A percentile compares a stretch with the other conserved stretches of the same genome.
phyloP scores from a whole-genome alignment of 176 grass and related monocot genomes.

The Chrysopogon serrulatus region DNA sequence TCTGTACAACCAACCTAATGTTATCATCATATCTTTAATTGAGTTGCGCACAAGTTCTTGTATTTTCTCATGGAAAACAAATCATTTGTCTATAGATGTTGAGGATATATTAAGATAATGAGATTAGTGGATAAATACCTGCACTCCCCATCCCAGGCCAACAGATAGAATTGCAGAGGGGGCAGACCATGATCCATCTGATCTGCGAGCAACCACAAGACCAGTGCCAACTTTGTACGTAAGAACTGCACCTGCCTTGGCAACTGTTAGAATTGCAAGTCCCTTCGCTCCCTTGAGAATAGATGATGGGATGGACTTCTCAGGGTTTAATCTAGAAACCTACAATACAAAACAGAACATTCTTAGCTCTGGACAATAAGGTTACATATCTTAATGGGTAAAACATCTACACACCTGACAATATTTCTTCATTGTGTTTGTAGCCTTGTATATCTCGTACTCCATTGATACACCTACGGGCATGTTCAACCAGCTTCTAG shows the following conservation, averaged over 20 bases:
- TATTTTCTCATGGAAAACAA: not conserved
- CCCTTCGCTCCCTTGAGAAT: constrained; percentile 90
- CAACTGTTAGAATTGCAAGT: constrained; percentile 85
- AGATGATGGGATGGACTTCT: constrained; percentile 81
- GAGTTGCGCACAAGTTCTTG: not conserved
- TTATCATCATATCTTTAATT: not conserved
- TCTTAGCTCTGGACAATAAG: constrained; percentile 9
- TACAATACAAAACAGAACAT: constrained; percentile 32
- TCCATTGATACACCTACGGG: constrained; percentile 90
- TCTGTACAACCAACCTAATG: not conserved
- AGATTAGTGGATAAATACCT: constrained; percentile 49
- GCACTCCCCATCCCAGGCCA: constrained; percentile 96
- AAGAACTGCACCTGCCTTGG: constrained; percentile 77
- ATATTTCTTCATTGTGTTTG: constrained; percentile 73
- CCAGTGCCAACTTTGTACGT: constrained; percentile 92
- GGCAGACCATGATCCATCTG: constrained; percentile 93
- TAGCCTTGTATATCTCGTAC: constrained; percentile 90
- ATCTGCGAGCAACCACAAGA: constrained; percentile 73
- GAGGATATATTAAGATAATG: not conserved
- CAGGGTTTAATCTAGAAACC: constrained; percentile 89
- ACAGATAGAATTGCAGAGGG: constrained; percentile 85
- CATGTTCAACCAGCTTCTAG: constrained; percentile 81
- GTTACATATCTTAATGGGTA: not conserved
- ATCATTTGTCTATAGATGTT: not conserved
- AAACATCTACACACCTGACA: constrained; percentile 50